A percentile compares a stretch with the other conserved stretches of the same genome.
Conservation (phyloP, 1,284 basidiomycete species). For the Cutaneotrichosporon cutaneum region DNA sequence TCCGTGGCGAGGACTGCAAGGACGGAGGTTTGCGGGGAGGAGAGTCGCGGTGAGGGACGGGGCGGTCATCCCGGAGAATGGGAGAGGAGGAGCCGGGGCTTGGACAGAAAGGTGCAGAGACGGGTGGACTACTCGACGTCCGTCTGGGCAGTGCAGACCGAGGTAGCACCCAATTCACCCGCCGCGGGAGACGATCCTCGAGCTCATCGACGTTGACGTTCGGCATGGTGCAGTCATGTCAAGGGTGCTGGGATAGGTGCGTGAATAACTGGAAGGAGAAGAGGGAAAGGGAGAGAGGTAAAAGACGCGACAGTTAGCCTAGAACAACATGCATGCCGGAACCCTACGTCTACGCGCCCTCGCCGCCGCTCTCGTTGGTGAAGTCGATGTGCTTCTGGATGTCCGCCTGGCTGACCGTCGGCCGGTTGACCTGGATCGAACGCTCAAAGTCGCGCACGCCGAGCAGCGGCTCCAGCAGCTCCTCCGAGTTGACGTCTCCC, state of each 20-base stretch:
- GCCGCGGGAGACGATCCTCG: no score
- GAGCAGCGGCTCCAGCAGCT: constrained; percentile 82
- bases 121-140: no score
- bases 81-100: no score
- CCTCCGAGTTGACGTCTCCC: constrained; percentile 88
- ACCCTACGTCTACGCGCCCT: constrained; percentile 9
- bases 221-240: background rate
- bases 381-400: constrained; percentile 88
- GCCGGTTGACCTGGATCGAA: constrained; percentile 75
- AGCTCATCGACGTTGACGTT: background rate
- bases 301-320: background rate
- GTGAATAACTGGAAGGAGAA: background rate
- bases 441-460: constrained; percentile 80
- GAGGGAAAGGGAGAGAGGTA: background rate
- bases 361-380: constrained; percentile 69
- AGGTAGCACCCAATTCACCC: no score
- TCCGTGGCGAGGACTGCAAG: no score
- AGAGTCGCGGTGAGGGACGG: no score
- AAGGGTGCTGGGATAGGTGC: background rate
- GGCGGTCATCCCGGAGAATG: no score
- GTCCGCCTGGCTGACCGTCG: constrained; percentile 86
- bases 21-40: no score
- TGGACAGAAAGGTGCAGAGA: no score
- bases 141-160: no score
- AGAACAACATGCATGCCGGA: constrained; percentile 2